Evolutionary conservation across 805 yeast species (phyloP).

Genomic region (Candida glaebosa): DNA sequence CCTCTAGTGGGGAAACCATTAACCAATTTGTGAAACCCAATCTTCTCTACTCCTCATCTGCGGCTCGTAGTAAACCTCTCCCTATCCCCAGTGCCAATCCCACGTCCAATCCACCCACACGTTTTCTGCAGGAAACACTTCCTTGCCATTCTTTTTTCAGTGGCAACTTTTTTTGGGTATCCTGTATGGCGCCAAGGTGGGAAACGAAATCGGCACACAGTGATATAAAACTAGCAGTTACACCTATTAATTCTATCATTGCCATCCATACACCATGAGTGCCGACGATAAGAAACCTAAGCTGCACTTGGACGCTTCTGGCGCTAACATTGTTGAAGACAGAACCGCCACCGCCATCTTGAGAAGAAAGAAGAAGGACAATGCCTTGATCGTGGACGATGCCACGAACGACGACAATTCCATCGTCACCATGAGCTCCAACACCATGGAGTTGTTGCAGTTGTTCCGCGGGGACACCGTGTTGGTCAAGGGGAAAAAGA

Average conservation of each 20-base stretch:
- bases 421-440: slow-evolving; percentile 89
- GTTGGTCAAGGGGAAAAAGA: slow-evolving; percentile 93
- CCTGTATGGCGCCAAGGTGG: neutral
- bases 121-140: neutral
- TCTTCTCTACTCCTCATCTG: too few species aligned
- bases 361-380: slow-evolving; percentile 96
- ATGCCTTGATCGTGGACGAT: slow-evolving; percentile 92
- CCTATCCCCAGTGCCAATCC: too few species aligned
- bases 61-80: too few species aligned
- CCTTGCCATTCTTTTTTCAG: neutral
- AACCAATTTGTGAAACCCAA: too few species aligned
- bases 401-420: slow-evolving; percentile 97
- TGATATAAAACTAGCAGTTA: neutral
- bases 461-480: slow-evolving; percentile 98
- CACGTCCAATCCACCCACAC: too few species aligned
- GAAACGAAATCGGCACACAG: neutral
- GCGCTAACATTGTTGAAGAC: slow-evolving; percentile 55
- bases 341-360: slow-evolving; percentile 95
- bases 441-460: slow-evolving; percentile 92
- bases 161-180: neutral
- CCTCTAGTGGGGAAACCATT: too few species aligned
- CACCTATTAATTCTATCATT: neutral
- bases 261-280: neutral
- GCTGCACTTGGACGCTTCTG: slow-evolving; percentile 55
- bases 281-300: slow-evolving; percentile 26